These are phyloP conservation scores for Mucor irregularis DNA, from an alignment of 371 early-diverging fungal species.

Conservation along the genomic window DNA sequence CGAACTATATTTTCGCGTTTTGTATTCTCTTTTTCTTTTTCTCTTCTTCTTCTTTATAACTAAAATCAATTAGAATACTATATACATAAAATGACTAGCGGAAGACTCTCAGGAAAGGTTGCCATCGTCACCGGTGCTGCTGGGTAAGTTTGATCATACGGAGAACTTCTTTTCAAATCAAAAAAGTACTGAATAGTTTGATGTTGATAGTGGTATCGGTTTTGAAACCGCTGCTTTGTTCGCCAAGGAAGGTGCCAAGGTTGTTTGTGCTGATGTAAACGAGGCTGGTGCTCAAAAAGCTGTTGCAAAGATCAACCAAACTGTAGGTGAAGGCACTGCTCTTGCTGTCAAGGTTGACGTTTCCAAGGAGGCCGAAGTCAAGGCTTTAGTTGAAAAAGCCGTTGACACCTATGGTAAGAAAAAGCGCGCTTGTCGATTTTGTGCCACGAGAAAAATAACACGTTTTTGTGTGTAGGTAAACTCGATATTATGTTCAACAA, in stretches of 20 bases:
- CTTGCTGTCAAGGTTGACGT: slow-evolving; percentile 65
- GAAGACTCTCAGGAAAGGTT: slow-evolving; percentile 66
- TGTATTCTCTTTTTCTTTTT: too few relatives aligned
- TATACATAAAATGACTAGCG: slow-evolving; percentile 20
- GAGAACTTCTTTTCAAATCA: neutral
- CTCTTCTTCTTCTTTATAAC: too few relatives aligned
- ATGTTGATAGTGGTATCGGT: slow-evolving; percentile 89
- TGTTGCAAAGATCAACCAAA: slow-evolving; percentile 48
- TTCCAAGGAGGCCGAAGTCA: slow-evolving; percentile 73
- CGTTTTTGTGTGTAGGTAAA: slow-evolving; percentile 50
- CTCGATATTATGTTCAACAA: slow-evolving; percentile 87
- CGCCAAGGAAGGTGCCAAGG: slow-evolving; percentile 83
- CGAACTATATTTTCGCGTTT: too few relatives aligned
- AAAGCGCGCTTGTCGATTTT: too few relatives aligned
- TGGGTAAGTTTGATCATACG: slow-evolving; percentile 44
- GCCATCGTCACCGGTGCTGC: slow-evolving; percentile 87
- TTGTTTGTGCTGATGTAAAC: slow-evolving; percentile 80
- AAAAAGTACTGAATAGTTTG: neutral
- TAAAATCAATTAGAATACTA: too few relatives aligned
- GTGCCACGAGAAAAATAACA: neutral
- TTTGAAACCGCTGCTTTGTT: slow-evolving; percentile 75
- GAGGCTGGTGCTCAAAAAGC: slow-evolving; percentile 54
- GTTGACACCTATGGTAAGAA: slow-evolving; percentile 66
- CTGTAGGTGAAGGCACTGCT: slow-evolving; percentile 36
- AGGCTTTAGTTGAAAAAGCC: slow-evolving; percentile 69